Evolutionary conservation across 106 monocot genomes (phyloP), one percentile per base, ranked within the genome.

Genomic region (Posidonia australis): DNA sequence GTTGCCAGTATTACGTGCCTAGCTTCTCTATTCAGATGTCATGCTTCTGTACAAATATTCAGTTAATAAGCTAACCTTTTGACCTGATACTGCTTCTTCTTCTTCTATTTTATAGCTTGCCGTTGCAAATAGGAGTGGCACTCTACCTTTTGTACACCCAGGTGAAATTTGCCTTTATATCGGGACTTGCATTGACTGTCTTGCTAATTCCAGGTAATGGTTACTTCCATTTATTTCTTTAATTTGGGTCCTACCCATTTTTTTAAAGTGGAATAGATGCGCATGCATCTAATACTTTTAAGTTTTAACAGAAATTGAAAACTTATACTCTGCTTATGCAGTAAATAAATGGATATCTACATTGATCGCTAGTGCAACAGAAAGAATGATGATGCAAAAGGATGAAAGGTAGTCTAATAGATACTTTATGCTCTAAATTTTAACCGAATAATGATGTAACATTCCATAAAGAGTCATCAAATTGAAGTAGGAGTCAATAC

Each of bases 261-360:
- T 9, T 7, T 57, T 57, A 57, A 1, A 25, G 25, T 3, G 13
- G 13, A 57, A 25, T 57, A 57, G 13, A 10, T 4, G 7, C 25
- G 3, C 27, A 28, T 28, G 27, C 29, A 57, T 57, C 22, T 57
- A 24, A 27, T 26, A 26, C 5, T 57, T 22, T 26, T 57, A 12
- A 11, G 3, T 17, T 49, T 49, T 49, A 49, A 49, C 48, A 26
- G 0, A 57, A 28, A 27, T 57, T 25, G 13, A 13, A 29, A 26
- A 9, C 23, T 13, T 13, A 57, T 28, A n/a, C 32, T 41, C 54
- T 55, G 2, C 26, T 46, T 23, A n/a, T 82, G 76, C 83, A 98
- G 96, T 90, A 27, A 98, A 98, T 73, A 98, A 98, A 75, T 98
- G 90, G 90, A 90, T 98, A 28, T 90, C 87, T 62, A 83, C 90